Percentiles rank a stretch among this genome's conserved stretches.
These are phyloP conservation scores for Hypoxylon sp. DNA, from an alignment of 2,329 filamentous ascomycete species.

Conservation along the genomic window DNA sequence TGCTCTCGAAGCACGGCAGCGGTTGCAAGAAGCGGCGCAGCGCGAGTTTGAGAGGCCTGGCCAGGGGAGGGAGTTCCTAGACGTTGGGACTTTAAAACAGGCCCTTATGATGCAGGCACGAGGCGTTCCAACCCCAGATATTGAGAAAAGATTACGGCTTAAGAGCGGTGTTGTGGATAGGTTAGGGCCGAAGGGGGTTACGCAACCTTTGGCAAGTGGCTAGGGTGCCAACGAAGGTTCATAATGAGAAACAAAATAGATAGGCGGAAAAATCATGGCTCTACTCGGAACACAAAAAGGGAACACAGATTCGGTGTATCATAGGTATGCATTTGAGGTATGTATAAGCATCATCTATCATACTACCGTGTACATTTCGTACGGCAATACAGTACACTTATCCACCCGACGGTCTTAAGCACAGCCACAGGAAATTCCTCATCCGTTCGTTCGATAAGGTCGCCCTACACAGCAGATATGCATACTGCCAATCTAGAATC, in stretches of 20 bases:
- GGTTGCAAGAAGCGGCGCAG: slow-evolving; percentile 61
- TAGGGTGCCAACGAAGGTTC: neutral
- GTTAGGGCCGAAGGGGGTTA: slow-evolving; percentile 60
- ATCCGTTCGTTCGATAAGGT: slow-evolving; percentile 16
- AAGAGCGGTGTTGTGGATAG: slow-evolving; percentile 62
- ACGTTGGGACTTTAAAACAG: slow-evolving; percentile 64
- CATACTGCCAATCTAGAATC: slow-evolving; percentile 25
- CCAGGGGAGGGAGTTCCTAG: slow-evolving; percentile 63
- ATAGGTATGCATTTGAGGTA: slow-evolving; percentile 38
- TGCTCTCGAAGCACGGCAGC: slow-evolving; percentile 65
- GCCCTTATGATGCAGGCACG: slow-evolving; percentile 61
- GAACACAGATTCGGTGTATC: slow-evolving; percentile 16
- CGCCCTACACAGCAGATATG: slow-evolving; percentile 15
- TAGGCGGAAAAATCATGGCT: neutral
- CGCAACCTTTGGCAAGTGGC: slow-evolving; percentile 55
- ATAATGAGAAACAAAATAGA: neutral
- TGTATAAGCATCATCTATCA: slow-evolving; percentile 40
- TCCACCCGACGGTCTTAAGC: slow-evolving; percentile 5
- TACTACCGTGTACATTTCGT: slow-evolving; percentile 24
- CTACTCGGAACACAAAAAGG: neutral
- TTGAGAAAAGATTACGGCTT: slow-evolving; percentile 64
- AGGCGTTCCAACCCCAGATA: slow-evolving; percentile 58
- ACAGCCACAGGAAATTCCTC: neutral
- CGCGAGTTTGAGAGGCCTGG: slow-evolving; percentile 62
- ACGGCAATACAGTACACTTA: slow-evolving; percentile 27